Evolutionary conservation across 441 rosid genomes (phyloP), one percentile per base, ranked within the genome.

Genomic region (Manihot esculenta): DNA sequence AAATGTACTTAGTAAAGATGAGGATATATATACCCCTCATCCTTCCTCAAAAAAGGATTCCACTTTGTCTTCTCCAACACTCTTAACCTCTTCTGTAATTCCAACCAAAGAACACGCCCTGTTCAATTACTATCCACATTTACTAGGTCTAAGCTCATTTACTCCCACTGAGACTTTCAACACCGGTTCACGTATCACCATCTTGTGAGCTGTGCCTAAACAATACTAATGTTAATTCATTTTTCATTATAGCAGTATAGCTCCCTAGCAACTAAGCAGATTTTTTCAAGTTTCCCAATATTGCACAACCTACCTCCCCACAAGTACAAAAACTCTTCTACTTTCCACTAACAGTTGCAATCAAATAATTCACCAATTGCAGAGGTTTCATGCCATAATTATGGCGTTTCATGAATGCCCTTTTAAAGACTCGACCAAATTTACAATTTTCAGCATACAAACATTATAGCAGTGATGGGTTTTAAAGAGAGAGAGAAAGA

Each of bases 261-360:
- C 5, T 7, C 8, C 20, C 54, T 0, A 35, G 41, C 7, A 35
- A 35, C 41, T 35, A 35, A 35, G 35, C 35, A 30, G 35, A 30
- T 30, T 1, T 30, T 30, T 30, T 4, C 2, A 30, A 4, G n/a
- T n/a, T n/a, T n/a, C n/a, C n/a, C 4, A 30, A 14, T 56, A 61
- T n/a, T 59, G 12, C 10, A 59, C n/a, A n/a, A n/a, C n/a, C n/a
- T n/a, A 13, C n/a, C 38, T 17, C 18, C 8, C 12, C 0, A 27
- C 7, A 54, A 54, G 17, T n/a, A 41, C 45, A 42, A 54, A 72
- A 72, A 72, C 18, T 42, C 35, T 30, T 30, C 35, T 30, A 30
- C n/a, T n/a, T 26, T 62, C n/a, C 24, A 62, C 27, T 3, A 20
- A 53, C 45, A 42, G 5, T 0, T 26, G 0, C 5, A 23, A 12